These are phyloP conservation scores for Fusarium hainanense DNA, from an alignment of 2,329 filamentous ascomycete species.

Conservation along the genomic window DNA sequence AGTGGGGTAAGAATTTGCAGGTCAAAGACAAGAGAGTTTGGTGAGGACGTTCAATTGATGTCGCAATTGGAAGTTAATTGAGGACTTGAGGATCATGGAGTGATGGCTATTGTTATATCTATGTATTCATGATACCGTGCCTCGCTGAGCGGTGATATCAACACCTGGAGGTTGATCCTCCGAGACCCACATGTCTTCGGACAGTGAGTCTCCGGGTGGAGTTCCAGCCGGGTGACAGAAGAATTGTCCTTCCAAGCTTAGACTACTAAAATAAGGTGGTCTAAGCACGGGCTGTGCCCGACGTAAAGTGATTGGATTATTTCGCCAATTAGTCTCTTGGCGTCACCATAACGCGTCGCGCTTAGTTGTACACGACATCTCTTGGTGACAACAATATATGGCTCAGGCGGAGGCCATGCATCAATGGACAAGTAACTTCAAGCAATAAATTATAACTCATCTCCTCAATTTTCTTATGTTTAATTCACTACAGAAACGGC, in stretches of 20 bases:
- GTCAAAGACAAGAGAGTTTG: background rate
- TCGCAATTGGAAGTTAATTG: rapidly evolving
- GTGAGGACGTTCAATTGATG: rapidly evolving
- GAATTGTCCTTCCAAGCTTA: too few relatives aligned
- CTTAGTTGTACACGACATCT: too few relatives aligned
- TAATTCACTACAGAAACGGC: background rate
- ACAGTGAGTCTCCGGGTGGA: background rate
- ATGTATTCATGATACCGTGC: background rate
- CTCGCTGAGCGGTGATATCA: too few relatives aligned
- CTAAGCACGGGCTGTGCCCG: rapidly evolving
- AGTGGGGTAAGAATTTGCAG: background rate
- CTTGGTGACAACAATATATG: background rate
- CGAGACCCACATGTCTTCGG: background rate
- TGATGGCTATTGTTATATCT: background rate
- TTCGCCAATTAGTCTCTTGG: too few relatives aligned
- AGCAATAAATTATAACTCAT: background rate
- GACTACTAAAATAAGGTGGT: too few relatives aligned
- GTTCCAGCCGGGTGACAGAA: background rate
- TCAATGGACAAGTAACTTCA: background rate
- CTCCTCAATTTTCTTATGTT: background rate
- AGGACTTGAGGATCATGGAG: rapidly evolving
- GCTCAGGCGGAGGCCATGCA: background rate
- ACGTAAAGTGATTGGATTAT: too few relatives aligned
- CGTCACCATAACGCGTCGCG: too few relatives aligned
- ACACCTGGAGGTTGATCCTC: background rate